Evolutionary conservation across 768 basidiomycete species (phyloP).

Genomic region (Clitopilus passeckerianus): DNA sequence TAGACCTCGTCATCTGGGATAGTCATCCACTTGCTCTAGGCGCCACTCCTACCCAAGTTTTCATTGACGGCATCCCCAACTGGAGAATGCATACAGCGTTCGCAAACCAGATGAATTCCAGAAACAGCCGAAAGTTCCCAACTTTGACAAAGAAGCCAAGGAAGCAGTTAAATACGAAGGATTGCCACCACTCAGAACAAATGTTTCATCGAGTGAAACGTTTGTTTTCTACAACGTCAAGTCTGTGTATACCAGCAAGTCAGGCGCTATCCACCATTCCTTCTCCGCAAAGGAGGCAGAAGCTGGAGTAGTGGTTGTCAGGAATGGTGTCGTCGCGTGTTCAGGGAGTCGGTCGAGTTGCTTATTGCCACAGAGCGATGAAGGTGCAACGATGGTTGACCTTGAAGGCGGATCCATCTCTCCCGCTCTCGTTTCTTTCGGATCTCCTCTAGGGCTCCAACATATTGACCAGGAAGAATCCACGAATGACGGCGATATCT

Average conservation of each 20-base stretch:
- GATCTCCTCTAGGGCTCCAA: conserved; percentile 64
- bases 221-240: conserved; percentile 65
- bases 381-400: conserved; percentile 40
- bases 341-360: conserved; percentile 26
- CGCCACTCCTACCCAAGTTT: conserved; percentile 85
- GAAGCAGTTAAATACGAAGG: conserved; percentile 65
- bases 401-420: conserved; percentile 66
- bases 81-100: conserved; percentile 39
- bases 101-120: conserved; percentile 48
- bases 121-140: conserved; percentile 50
- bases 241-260: conserved; percentile 30
- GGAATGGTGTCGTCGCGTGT: conserved; percentile 49
- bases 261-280: conserved; percentile 23
- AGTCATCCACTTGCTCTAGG: conserved; percentile 81
- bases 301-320: conserved; percentile 31
- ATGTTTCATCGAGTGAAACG: conserved; percentile 22
- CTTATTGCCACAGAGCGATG: conserved; percentile 10
- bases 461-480: conserved; percentile 65
- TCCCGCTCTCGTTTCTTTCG: conserved; percentile 67
- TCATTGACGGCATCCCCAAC: conserved; percentile 87
- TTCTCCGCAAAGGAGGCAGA: conserved; percentile 15
- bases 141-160: conserved; percentile 65
- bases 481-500: conserved; percentile 63
- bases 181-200: conserved; percentile 62
- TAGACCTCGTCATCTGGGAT: conserved; percentile 81